Conservation (phyloP, 495 filamentous ascomycete genomes). For the Xylaria intraflava region DNA sequence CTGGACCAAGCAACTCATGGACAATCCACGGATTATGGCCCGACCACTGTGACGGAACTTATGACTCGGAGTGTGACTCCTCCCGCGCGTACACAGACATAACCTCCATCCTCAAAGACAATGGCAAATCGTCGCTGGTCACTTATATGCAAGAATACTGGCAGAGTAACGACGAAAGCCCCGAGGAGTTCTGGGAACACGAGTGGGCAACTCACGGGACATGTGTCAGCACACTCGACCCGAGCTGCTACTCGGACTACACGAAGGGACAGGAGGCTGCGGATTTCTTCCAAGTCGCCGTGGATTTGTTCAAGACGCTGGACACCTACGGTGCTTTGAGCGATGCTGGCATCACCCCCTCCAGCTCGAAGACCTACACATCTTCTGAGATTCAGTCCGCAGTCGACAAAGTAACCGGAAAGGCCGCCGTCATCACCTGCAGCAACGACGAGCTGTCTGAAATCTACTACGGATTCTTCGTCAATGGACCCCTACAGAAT, state of each 20-base stretch:
- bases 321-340: conserved; percentile 48
- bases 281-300: conserved; percentile 49
- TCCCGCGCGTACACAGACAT: conserved; percentile 62
- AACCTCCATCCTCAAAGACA: conserved; percentile 27
- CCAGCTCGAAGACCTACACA: conserved; percentile 53
- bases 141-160: conserved; percentile 68
- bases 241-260: conserved; percentile 61
- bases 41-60: conserved; percentile 73
- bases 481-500: conserved; percentile 60
- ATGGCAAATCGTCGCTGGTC: conserved; percentile 38
- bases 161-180: conserved; percentile 49
- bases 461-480: conserved; percentile 74
- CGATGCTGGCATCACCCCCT: conserved; percentile 57
- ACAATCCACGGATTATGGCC: conserved; percentile 82
- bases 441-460: conserved; percentile 57
- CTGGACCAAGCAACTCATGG: conserved; percentile 69
- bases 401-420: conserved; percentile 46
- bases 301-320: conserved; percentile 50
- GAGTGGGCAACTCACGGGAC: conserved; percentile 80
- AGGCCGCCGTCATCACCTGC: conserved; percentile 55
- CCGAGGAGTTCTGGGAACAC: conserved; percentile 69
- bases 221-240: conserved; percentile 57
- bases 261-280: conserved; percentile 46
- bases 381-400: conserved; percentile 54
- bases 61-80: conserved; percentile 59